Conservation (phyloP, 495 filamentous ascomycete genomes). For the Neurospora discreta region DNA sequence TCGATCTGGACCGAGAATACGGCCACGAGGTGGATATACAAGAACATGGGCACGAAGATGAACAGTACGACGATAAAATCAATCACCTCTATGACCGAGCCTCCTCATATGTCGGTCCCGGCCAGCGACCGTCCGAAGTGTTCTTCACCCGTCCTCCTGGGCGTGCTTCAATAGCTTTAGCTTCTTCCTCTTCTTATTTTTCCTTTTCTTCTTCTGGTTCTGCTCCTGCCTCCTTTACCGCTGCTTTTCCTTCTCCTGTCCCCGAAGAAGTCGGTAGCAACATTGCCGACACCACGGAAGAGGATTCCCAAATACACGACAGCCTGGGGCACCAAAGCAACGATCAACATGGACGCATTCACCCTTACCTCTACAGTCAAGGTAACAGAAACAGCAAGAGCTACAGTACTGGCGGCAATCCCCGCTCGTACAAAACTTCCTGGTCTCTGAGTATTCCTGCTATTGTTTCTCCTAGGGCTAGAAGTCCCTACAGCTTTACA, state of each 20-base stretch:
- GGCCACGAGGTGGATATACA: neutral
- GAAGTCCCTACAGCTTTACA: neutral
- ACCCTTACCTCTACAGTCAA: neutral
- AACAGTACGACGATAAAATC: neutral
- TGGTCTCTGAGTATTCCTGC: neutral
- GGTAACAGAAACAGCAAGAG: neutral
- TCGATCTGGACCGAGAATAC: neutral
- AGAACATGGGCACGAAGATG: neutral
- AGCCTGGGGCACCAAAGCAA: neutral
- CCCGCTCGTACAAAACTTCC: neutral
- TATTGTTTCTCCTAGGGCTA: neutral
- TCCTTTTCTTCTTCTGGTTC: neutral
- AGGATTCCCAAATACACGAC: neutral
- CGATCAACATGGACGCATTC: neutral
- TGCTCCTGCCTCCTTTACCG: neutral
- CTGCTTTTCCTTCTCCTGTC: neutral
- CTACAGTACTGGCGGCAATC: neutral
- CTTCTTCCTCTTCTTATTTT: neutral
- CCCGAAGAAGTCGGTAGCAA: neutral
- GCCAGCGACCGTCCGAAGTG: neutral
- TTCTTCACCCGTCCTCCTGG: neutral
- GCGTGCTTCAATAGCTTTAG: neutral
- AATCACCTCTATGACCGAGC: neutral
- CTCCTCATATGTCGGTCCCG: neutral
- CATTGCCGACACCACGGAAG: neutral